Conservation (phyloP, 805 yeast genomes). For the Cyberlindnera maclurae region DNA sequence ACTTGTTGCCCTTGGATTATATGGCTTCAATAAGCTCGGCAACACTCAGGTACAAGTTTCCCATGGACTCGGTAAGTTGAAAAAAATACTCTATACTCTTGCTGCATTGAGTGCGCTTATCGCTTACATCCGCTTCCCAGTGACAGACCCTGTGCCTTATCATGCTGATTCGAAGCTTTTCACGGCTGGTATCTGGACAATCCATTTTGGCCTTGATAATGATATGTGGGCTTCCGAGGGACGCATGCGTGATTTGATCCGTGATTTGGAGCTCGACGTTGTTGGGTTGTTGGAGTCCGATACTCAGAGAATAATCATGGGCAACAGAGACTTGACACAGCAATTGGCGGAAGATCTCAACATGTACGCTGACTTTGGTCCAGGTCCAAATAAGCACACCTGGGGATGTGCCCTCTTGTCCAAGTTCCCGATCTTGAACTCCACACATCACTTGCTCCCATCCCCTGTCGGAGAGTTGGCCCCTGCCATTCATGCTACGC, state of each 20-base stretch:
- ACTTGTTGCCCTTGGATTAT: conserved; percentile 47
- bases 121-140: conserved; percentile 49
- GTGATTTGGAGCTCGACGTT: conserved; percentile 84
- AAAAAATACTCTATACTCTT: conserved; percentile 29
- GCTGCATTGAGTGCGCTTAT: conserved; percentile 42
- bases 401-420: conserved; percentile 96
- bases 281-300: conserved; percentile 89
- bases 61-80: conserved; percentile 12
- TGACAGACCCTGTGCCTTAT: conserved; percentile 56
- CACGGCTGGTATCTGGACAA: conserved; percentile 97
- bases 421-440: conserved; percentile 86
- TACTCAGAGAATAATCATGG: conserved; percentile 90
- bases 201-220: conserved; percentile 94
- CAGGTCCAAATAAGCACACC: conserved; percentile 96
- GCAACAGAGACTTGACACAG: conserved; percentile 91
- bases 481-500: conserved; percentile 95
- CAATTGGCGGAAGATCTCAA: conserved; percentile 86
- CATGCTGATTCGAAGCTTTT: conserved; percentile 63
- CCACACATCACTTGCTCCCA: conserved; percentile 87
- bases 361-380: conserved; percentile 95
- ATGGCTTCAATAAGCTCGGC: conserved; percentile 9
- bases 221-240: conserved; percentile 97
- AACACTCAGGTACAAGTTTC: conserved; percentile 4
- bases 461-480: conserved; percentile 98
- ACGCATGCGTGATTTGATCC: conserved; percentile 77